Percentiles rank a stretch among this genome's conserved stretches.
Evolutionary conservation across 257 asterid genomes (phyloP).

Genomic region (Sherardia arvensis): DNA sequence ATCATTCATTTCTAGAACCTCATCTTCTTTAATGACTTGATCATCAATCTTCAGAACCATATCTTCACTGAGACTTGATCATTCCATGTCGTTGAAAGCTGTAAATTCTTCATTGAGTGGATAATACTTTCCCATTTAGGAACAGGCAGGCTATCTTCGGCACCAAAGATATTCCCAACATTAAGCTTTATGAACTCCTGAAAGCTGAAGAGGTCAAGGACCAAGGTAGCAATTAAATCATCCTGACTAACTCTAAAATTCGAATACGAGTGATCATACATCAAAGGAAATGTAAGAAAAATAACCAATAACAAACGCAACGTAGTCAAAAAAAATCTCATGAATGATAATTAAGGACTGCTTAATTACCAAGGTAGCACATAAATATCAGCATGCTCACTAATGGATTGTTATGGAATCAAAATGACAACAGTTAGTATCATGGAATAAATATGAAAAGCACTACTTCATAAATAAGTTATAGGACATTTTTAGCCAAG

Average conservation of each 20-base stretch:
- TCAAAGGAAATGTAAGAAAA: not conserved
- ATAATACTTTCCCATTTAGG: constrained; percentile 75
- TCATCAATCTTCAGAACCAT: constrained; percentile 6
- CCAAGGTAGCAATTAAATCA: constrained; percentile 5
- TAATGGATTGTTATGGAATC: too few relatives aligned
- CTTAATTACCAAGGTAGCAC: too few relatives aligned
- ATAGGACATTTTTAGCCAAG: too few relatives aligned
- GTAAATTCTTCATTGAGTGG: constrained; percentile 50
- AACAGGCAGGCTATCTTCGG: constrained; percentile 85
- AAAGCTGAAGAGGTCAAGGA: constrained; percentile 39
- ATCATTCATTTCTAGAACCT: constrained; percentile 13
- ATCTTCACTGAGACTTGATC: too few relatives aligned
- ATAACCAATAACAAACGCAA: too few relatives aligned
- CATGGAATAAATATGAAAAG: too few relatives aligned
- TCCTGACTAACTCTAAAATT: not conserved
- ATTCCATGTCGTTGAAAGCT: constrained; percentile 24
- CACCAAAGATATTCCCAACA: constrained; percentile 88
- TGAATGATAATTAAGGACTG: too few relatives aligned
- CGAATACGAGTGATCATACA: too few relatives aligned
- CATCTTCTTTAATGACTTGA: constrained; percentile 11
- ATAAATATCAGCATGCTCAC: constrained; percentile 79
- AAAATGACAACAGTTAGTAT: too few relatives aligned
- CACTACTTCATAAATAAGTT: too few relatives aligned
- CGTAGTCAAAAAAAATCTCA: too few relatives aligned
- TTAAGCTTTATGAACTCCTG: constrained; percentile 94